These are phyloP conservation scores for Rhodotorula sp. DNA, from an alignment of 1,284 basidiomycete species.

Conservation along the genomic window DNA sequence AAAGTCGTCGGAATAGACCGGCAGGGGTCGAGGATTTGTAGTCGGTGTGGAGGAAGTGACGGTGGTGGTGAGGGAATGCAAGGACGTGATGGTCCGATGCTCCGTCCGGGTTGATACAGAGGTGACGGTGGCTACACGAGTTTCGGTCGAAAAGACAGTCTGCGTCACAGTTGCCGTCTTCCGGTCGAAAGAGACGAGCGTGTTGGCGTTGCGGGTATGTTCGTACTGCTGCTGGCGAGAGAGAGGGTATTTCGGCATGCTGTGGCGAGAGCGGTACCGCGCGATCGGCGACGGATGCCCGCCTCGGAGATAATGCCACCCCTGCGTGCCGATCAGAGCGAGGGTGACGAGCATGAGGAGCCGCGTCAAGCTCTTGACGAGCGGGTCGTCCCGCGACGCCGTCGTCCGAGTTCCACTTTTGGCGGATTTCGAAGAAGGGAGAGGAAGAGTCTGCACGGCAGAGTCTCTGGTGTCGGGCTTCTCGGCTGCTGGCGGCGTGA, in stretches of 20 bases:
- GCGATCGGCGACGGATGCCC: background rate
- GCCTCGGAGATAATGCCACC: background rate
- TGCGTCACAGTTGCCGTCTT: background rate
- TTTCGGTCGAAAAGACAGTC: background rate
- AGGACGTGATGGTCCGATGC: background rate
- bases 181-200: background rate
- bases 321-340: background rate
- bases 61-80: background rate
- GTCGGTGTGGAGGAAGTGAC: background rate
- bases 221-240: background rate
- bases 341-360: background rate
- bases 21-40: background rate
- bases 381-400: background rate
- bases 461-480: background rate
- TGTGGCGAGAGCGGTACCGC: background rate
- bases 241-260: background rate
- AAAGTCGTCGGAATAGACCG: conserved; percentile 1
- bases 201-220: background rate
- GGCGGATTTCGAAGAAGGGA: background rate
- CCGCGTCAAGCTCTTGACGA: background rate
- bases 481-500: background rate
- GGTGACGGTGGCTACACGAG: background rate
- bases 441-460: background rate
- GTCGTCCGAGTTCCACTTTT: background rate
- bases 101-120: background rate